These are phyloP conservation scores for Zalerion maritima DNA, from an alignment of 495 filamentous ascomycete species.

Conservation along the genomic window DNA sequence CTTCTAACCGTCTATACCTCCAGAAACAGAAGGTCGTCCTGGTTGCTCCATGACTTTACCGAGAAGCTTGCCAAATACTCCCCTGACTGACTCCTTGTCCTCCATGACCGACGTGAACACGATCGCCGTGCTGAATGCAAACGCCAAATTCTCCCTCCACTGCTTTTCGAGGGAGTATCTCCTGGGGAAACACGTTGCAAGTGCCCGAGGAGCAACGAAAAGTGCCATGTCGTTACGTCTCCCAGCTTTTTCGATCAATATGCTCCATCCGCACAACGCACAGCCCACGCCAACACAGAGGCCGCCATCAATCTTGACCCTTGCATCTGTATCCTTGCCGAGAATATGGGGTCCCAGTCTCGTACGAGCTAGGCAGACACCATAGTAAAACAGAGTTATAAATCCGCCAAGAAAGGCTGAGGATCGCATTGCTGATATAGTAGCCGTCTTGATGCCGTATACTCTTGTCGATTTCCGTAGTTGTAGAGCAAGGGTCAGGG, in stretches of 20 bases:
- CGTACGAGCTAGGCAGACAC: constrained; percentile 69
- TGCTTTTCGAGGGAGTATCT: constrained; percentile 52
- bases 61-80: constrained; percentile 56
- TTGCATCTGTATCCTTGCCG: constrained; percentile 23
- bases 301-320: constrained; percentile 40
- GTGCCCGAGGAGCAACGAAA: constrained; percentile 75
- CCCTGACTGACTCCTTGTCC: constrained; percentile 49
- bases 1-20: no score
- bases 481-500: constrained; percentile 55
- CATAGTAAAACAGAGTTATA: constrained; percentile 75
- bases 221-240: constrained; percentile 66
- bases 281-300: constrained; percentile 65
- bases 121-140: constrained; percentile 59
- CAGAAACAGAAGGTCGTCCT: constrained; percentile 1
- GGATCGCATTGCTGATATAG: constrained; percentile 51
- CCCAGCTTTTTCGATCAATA: constrained; percentile 53
- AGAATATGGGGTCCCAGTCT: constrained; percentile 62
- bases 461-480: constrained; percentile 34
- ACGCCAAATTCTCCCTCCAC: constrained; percentile 62
- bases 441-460: constrained; percentile 26
- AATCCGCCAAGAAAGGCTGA: constrained; percentile 75
- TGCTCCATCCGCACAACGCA: constrained; percentile 71
- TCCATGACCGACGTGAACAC: constrained; percentile 60
- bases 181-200: constrained; percentile 63
- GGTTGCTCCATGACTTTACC: constrained; percentile 34